Base-by-base conservation (phyloP, 805 yeast species). In the Candida chauliodis region DNA sequence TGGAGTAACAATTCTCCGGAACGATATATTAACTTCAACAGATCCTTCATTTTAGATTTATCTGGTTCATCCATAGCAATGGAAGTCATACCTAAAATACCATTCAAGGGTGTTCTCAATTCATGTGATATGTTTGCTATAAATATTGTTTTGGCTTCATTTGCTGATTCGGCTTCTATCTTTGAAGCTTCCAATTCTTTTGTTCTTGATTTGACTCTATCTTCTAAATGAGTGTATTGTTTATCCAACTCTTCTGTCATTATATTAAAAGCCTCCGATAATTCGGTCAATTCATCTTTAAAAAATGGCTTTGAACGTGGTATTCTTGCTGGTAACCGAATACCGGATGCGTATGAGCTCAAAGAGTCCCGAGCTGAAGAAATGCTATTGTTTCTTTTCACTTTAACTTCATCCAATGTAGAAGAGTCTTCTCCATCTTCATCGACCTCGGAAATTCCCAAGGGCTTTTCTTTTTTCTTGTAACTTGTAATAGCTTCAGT, bases 41-140 rank as follows among this genome's bases (percentile, higher is more conserved):
- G 81, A 34, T 81, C 81, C 50, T 84, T 82, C 11, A 88, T 80
- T 47, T 80, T 78, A 10, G 69, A 60, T 4, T 72, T 69, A 48
- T 86, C 91, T 21, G 69, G 70, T 56, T 93, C 98, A 15, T 85
- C 93, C 85, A 88, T 79, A 4, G 96, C 90, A 38, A 91, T 84
- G 2, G 95, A 84, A 0, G 96, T 86, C 90, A 91, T 86, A 46
- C 98, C 98, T 38, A 91, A 65, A 28, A 91, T 93, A 56, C 98
- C 99, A 58, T 93, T 93, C 45, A 91, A 68, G 1, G 99, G 99
- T 0, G 98, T 91, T 50, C 98, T 77, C 54, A 91, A 70, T 64
- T 91, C 99, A 59, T 5, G 61, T 3, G 63, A 58, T 13, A 57
- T 56, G 41, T 58, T 57, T 21, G 62, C 61, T 38, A 56, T 56